Base-by-base conservation (phyloP, 306 rosid genomes). In the Rosa chinensis region DNA sequence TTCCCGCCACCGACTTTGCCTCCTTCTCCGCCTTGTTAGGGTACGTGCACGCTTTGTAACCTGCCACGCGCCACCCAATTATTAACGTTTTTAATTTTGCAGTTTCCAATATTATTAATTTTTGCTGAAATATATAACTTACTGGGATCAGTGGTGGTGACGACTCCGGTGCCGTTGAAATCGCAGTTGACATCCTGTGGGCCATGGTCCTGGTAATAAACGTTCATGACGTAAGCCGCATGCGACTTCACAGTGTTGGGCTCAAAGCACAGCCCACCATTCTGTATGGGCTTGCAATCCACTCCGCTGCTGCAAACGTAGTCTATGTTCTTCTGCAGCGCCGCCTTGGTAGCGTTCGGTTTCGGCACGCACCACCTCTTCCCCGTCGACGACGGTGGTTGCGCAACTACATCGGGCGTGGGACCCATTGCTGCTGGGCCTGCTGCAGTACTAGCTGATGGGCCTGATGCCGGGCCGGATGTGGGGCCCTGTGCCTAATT, bases 81-180 rank as follows among this genome's bases (percentile, higher is more conserved):
- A 61, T n/a, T 6, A 40, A 8, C 44, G 8, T 2, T 6, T 20
- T 6, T 7, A 20, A 6, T 16, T 16, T 17, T 5, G 58, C 58
- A 52, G 5, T 52, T 52, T 52, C 20, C 58, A 16, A 5, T 4
- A 12, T 16, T 0, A 4, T 52, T 17, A 16, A 16, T 16, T 14
- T 16, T 14, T 20, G 0, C 20, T 7, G 10, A 55, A 55, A 55
- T 55, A 55, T 18, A 10, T 25, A 78, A 66, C 92, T 86, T 84
- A 94, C 98, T 40, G 17, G 97, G 98, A 69, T 94, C 85, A 2
- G 78, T 45, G 74, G 59, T 0, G 6, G 93, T 87, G 90, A 94
- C 25, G 18, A 85, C 6, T 74, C 89, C 98, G 0, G 92, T 89
- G 75, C 85, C 76, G 32, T 55, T 67, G 75, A 94, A 94, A 76